Evolutionary conservation across 2,329 filamentous ascomycete genomes (phyloP).

Genomic region (Colletotrichum orchidophilum): DNA sequence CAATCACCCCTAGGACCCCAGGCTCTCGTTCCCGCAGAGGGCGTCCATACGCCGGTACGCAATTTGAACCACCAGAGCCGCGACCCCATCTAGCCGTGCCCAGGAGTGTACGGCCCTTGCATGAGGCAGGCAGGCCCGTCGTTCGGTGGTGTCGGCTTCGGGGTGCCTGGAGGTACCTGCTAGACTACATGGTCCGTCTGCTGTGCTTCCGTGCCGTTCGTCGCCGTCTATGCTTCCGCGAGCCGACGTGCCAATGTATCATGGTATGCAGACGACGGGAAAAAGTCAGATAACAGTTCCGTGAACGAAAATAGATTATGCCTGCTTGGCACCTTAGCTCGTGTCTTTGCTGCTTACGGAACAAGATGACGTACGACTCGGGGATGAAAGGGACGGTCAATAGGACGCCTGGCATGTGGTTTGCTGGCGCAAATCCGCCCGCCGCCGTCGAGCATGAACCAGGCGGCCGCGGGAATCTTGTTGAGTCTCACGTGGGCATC

Average conservation of each 20-base stretch:
- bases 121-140: conserved; percentile 2
- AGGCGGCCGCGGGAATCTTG: conserved; percentile 26
- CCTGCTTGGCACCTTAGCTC: conserved; percentile 25
- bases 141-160: neutral
- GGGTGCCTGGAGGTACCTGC: neutral
- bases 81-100: conserved; percentile 13
- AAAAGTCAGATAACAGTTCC: neutral
- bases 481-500: conserved; percentile 29
- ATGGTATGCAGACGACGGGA: neutral
- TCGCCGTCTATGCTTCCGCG: neutral
- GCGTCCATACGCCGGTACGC: conserved; percentile 21
- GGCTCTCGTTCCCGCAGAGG: conserved; percentile 24
- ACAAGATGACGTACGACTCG: conserved; percentile 32
- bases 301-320: conserved; percentile 27
- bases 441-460: conserved; percentile 24
- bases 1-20: conserved; percentile 4
- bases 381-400: neutral
- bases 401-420: conserved; percentile 16
- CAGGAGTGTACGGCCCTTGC: conserved; percentile 27
- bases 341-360: conserved; percentile 19
- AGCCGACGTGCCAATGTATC: neutral
- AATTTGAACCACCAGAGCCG: conserved; percentile 31
- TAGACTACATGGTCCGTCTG: conserved; percentile 1
- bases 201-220: neutral
- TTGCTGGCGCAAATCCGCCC: conserved; percentile 22